Evolutionary conservation across 2,329 filamentous ascomycete genomes (phyloP), one percentile per base, ranked within the genome.

Genomic region (Colletotrichum cordylinicola): DNA sequence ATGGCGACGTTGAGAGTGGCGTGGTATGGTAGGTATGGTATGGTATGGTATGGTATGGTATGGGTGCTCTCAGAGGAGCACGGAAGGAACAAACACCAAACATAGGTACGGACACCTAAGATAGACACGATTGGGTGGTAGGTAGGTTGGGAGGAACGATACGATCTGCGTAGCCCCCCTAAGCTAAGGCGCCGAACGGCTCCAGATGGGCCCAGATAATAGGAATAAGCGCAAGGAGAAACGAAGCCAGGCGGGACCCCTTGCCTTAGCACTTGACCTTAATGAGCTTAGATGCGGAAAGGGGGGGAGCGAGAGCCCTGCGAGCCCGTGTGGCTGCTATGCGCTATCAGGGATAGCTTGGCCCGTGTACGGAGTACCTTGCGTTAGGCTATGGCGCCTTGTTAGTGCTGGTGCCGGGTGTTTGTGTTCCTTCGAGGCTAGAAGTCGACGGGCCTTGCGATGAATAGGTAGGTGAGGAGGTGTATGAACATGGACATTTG

Each of bases 221-320:
- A 73, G 73, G 21, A 73, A 75, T 73, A 68, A 73, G 73, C 62
- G 70, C 58, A 73, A 62, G 43, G 65, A 60, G 64, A 68, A 69
- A 73, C 70, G 27, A 56, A 37, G 35, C 56, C 33, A 52, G 55
- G 56, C 33, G 29, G 33, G 43, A 24, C 56, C 73, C 64, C 70
- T 64, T 73, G 43, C 64, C 62, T 64, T 27, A 24, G 35, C 56
- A 43, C 64, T 18, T 65, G 64, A 16, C 70, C 35, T 2, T 16
- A 68, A 64, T 21, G 37, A 39, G 66, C 52, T 60, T 68, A 68
- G 33, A 27, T 61, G 58, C 31, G 61, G 61, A 43, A 39, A 27
- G 61, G 61, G 27, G 55, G 48, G 61, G 35, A 29, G 39, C n/a
- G 43, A 67, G 43, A 48, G 43, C 29, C 62, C 62, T 21, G 62